These are phyloP conservation scores for Camellia oleifera DNA, from an alignment of 179 eudicot genomes.

Conservation along the genomic window DNA sequence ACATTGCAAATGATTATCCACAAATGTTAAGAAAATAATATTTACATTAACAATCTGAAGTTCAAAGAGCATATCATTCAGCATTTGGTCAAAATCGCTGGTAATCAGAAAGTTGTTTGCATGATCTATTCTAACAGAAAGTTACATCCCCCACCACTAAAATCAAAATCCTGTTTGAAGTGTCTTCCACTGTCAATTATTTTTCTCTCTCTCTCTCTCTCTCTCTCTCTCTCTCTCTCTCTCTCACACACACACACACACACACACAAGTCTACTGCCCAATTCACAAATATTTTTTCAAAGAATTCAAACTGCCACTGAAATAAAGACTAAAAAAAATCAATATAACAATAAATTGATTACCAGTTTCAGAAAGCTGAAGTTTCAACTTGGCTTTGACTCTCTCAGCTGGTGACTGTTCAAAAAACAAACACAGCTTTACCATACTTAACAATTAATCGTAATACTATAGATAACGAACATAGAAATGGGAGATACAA, in stretches of 20 bases:
- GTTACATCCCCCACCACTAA: neutral
- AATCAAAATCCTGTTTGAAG: neutral
- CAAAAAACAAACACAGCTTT: constrained; percentile 17
- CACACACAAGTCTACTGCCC: neutral
- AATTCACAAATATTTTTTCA: neutral
- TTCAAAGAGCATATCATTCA: neutral
- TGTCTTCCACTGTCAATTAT: neutral
- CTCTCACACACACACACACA: no score
- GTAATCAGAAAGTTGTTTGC: neutral
- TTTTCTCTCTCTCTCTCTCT: no score
- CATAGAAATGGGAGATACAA: neutral
- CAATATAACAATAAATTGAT: neutral
- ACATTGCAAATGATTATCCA: neutral
- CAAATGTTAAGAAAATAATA: neutral
- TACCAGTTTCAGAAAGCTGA: constrained; percentile 92
- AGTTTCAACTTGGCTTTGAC: constrained; percentile 94
- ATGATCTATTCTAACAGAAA: neutral
- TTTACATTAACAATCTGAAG: neutral
- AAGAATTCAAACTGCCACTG: neutral
- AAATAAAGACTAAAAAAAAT: constrained; percentile 13
- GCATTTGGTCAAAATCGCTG: neutral
- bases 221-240: no score
- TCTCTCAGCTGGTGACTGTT: constrained; percentile 88
- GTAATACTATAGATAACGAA: neutral
- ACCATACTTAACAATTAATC: constrained; percentile 9